Percentiles rank a stretch among this genome's conserved stretches.
phyloP scores from a whole-genome alignment of 495 filamentous ascomycete species.

The Sabuloglossum arenarium region DNA sequence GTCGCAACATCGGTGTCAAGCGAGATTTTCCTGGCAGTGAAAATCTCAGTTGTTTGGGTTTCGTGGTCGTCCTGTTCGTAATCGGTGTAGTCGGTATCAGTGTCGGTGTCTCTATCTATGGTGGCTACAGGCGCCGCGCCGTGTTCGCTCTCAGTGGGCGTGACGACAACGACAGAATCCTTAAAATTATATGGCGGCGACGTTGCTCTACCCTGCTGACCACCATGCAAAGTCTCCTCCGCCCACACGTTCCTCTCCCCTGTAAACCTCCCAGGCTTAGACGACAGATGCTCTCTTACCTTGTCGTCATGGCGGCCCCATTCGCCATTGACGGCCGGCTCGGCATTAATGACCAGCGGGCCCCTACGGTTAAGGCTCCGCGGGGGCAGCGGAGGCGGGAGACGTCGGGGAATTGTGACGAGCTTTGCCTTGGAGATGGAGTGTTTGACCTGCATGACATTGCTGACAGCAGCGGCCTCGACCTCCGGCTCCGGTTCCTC shows the following conservation, averaged over 20 bases:
- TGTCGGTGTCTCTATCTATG: neutral
- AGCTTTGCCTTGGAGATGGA: slow-evolving; percentile 37
- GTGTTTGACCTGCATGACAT: neutral
- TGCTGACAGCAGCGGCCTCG: neutral
- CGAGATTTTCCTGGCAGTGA: neutral
- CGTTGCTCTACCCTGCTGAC: neutral
- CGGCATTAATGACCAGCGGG: neutral
- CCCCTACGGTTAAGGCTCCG: slow-evolving; percentile 11
- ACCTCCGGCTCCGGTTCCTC: neutral
- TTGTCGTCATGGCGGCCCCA: neutral
- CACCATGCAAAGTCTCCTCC: neutral
- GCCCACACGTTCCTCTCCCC: neutral
- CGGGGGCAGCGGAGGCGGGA: slow-evolving; percentile 41
- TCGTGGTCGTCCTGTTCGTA: neutral
- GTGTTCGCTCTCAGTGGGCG: neutral
- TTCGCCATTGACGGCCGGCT: neutral
- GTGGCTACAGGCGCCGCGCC: neutral
- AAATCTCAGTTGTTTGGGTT: neutral
- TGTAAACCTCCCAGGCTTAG: neutral
- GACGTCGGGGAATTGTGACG: slow-evolving; percentile 51
- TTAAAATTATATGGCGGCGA: neutral
- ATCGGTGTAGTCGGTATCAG: neutral
- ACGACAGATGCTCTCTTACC: neutral
- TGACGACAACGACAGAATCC: neutral
- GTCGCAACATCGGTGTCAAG: neutral